Conservation (phyloP, 352 stramenopile species). For the Globisporangium alternatum region DNA sequence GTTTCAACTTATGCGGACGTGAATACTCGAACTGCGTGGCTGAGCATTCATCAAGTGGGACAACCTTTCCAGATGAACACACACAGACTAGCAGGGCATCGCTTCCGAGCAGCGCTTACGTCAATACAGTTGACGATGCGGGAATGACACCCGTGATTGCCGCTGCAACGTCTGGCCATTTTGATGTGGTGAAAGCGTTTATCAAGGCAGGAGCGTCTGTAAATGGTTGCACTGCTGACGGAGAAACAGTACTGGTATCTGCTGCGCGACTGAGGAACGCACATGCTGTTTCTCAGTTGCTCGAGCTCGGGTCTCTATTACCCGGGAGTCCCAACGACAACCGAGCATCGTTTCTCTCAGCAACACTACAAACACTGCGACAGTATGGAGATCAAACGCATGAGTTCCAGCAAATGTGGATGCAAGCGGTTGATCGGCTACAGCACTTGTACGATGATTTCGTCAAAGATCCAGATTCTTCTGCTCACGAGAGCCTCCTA, state of each 20-base stretch:
- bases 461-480: background rate
- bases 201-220: background rate
- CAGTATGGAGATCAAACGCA: background rate
- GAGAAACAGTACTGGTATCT: slow-evolving; percentile 1
- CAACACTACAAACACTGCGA: slow-evolving; percentile 1
- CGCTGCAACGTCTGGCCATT: background rate
- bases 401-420: slow-evolving; percentile 5
- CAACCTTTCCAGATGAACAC: too few relatives aligned
- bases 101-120: background rate
- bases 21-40: too few relatives aligned
- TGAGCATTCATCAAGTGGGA: too few relatives aligned
- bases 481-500: background rate
- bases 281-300: background rate
- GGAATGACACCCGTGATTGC: background rate
- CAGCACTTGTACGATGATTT: background rate
- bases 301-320: background rate
- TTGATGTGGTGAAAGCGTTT: background rate
- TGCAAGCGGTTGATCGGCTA: background rate
- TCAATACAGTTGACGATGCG: background rate
- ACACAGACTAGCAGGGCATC: too few relatives aligned
- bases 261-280: background rate
- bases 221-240: background rate
- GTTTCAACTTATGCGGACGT: too few relatives aligned
- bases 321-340: background rate
- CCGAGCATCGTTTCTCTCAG: background rate